Evolutionary conservation across 345 rosid species (phyloP).

Genomic region (Schrenkiella parvula): DNA sequence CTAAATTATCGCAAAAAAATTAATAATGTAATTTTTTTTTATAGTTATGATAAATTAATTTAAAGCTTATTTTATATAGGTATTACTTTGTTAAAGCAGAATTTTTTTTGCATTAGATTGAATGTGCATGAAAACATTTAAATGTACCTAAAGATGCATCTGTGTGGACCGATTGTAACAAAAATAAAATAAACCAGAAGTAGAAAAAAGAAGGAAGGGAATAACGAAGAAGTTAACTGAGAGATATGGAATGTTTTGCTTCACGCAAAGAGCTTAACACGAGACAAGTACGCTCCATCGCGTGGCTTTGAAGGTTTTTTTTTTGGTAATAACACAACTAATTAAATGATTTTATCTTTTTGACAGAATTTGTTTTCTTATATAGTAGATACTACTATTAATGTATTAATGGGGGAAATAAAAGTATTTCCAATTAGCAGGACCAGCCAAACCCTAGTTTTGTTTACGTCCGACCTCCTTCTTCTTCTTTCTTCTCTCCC

Average conservation of each 20-base stretch:
- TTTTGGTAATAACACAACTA: constrained; percentile 7
- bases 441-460: constrained; percentile 35
- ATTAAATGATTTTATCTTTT: background rate
- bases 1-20: constrained; percentile 1
- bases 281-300: constrained; percentile 71
- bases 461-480: constrained; percentile 22
- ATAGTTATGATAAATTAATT: too few relatives aligned
- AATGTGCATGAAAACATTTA: background rate
- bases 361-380: background rate
- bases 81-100: background rate
- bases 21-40: too few relatives aligned
- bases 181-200: background rate
- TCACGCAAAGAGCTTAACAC: constrained; percentile 92
- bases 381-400: background rate
- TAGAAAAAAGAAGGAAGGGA: constrained; percentile 8
- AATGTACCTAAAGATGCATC: background rate
- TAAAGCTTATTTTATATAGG: background rate
- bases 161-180: background rate
- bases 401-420: background rate
- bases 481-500: constrained; percentile 15
- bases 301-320: constrained; percentile 63
- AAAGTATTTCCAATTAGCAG: constrained; percentile 7
- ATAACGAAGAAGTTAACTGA: constrained; percentile 27
- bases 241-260: constrained; percentile 81
- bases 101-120: background rate